A percentile compares a stretch with the other conserved stretches of the same genome.
phyloP scores from a whole-genome alignment of 75 land plant genomes.

The Sequoiadendron giganteum region DNA sequence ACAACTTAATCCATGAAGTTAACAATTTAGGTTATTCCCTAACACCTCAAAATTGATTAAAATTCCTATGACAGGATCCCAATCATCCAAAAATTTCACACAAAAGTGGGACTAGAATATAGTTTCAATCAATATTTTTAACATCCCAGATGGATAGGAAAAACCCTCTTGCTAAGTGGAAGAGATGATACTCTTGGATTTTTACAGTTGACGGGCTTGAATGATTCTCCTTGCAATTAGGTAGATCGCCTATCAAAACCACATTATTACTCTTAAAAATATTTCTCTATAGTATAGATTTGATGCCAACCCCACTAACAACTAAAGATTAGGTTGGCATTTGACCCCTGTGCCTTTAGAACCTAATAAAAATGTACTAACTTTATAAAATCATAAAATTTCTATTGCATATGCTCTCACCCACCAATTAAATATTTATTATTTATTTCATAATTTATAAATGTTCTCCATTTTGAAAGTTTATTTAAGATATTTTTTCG shows the following conservation, averaged over 20 bases:
- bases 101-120: background rate
- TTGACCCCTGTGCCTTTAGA: background rate
- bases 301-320: background rate
- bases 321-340: background rate
- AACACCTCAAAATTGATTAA: background rate
- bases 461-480: background rate
- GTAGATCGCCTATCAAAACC: too few species aligned
- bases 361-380: background rate
- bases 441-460: background rate
- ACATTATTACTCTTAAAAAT: background rate
- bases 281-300: background rate
- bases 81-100: background rate
- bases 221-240: too few species aligned
- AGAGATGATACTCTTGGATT: background rate
- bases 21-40: background rate
- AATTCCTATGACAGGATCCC: background rate
- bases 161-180: background rate
- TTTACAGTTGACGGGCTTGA: background rate
- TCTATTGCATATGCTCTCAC: background rate
- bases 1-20: background rate
- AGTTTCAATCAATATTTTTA: background rate
- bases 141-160: background rate
- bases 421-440: background rate
- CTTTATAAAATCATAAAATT: background rate
- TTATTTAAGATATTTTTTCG: background rate